Evolutionary conservation across 306 rosid species (phyloP).

Genomic region (Echinosophora koreensis): DNA sequence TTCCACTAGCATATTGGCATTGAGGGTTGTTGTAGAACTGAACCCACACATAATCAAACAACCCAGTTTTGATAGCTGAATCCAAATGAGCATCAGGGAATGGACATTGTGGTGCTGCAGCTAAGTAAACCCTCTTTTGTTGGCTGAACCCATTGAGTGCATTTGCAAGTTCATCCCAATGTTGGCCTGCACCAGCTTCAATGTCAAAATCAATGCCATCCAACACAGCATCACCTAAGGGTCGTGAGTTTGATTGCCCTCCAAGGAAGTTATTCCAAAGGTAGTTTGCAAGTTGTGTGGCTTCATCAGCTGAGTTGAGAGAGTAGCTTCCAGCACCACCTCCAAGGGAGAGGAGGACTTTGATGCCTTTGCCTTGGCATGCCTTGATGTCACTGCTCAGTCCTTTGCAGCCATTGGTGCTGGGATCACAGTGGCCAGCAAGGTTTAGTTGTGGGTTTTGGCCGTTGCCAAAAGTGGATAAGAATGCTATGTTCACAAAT

Average conservation of each 20-base stretch:
- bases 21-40: conserved; percentile 76
- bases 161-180: conserved; percentile 57
- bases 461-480: conserved; percentile 56
- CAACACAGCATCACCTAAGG: conserved; percentile 57
- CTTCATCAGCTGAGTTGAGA: conserved; percentile 56
- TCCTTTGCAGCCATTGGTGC: conserved; percentile 40
- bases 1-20: conserved; percentile 57
- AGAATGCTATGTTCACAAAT: conserved; percentile 65
- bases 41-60: conserved; percentile 74
- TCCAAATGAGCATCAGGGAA: conserved; percentile 58
- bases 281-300: conserved; percentile 47
- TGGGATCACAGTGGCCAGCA: conserved; percentile 56
- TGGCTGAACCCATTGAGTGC: conserved; percentile 44
- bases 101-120: conserved; percentile 77
- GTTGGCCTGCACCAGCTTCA: conserved; percentile 43
- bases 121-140: conserved; percentile 41
- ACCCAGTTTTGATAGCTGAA: conserved; percentile 56
- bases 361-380: conserved; percentile 56
- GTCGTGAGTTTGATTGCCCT: conserved; percentile 53
- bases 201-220: conserved; percentile 78
- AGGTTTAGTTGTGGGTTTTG: conserved; percentile 51
- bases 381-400: conserved; percentile 44
- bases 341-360: conserved; percentile 69
- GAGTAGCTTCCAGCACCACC: conserved; percentile 54
- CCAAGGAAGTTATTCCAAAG: conserved; percentile 68